Evolutionary conservation across 164 flowering plant species (phyloP).

Genomic region (Cinnamomum micranthum): DNA sequence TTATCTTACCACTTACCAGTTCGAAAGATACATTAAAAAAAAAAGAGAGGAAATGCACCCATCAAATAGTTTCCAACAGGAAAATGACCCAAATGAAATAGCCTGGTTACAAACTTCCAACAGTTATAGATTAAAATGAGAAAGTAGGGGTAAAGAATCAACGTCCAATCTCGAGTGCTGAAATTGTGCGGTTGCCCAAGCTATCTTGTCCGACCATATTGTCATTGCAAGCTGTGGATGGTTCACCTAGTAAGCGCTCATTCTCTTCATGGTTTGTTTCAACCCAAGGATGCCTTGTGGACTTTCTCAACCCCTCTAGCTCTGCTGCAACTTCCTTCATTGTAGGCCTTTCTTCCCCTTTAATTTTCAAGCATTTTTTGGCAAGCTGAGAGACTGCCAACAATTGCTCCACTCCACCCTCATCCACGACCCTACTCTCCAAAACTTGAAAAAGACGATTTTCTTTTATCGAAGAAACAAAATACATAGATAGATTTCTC

Average conservation of each 20-base stretch:
- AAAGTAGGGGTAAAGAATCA: background rate
- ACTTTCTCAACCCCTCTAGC: constrained; percentile 15
- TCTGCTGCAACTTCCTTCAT: constrained; percentile 21
- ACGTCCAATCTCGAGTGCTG: background rate
- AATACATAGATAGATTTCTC: constrained; percentile 1
- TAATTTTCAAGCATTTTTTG: constrained; percentile 10
- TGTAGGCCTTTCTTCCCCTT: constrained; percentile 17
- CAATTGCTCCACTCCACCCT: constrained; percentile 21
- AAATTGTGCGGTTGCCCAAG: background rate
- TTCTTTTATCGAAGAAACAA: constrained; percentile 15
- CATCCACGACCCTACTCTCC: constrained; percentile 17
- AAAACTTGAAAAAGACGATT: constrained; percentile 20
- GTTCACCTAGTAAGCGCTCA: constrained; percentile 1
- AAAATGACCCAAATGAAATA: no score
- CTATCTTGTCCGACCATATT: background rate
- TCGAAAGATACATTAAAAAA: no score
- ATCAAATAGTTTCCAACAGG: no score
- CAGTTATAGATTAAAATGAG: no score
- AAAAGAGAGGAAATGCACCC: no score
- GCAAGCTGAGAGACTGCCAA: constrained; percentile 6
- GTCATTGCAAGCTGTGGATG: background rate
- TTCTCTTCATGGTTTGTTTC: background rate
- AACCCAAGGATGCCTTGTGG: background rate
- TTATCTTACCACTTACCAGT: no score
- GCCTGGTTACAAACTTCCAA: no score